phyloP scores from a whole-genome alignment of 495 filamentous ascomycete genomes.

The Tuber microsphaerosporum region DNA sequence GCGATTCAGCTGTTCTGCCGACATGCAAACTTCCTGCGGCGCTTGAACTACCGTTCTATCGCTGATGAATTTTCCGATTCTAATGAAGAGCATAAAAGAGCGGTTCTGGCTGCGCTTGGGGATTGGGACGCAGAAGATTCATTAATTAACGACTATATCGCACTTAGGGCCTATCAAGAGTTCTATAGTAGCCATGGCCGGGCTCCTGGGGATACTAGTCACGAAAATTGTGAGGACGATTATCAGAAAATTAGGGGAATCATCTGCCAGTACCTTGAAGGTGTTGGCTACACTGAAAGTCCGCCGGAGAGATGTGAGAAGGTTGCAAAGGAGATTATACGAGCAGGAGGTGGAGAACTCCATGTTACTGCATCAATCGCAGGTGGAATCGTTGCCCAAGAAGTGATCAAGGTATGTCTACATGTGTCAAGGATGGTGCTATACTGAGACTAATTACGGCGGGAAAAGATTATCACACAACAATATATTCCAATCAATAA shows the following conservation, averaged over 20 bases:
- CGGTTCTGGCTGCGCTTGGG: slow-evolving; percentile 20
- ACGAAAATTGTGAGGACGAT: slow-evolving; percentile 24
- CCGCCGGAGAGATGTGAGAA: slow-evolving; percentile 42
- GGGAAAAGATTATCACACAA: slow-evolving; percentile 62
- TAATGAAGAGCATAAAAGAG: slow-evolving; percentile 20
- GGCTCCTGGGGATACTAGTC: slow-evolving; percentile 24
- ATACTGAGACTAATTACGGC: neutral
- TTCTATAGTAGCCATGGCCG: slow-evolving; percentile 27
- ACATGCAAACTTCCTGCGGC: slow-evolving; percentile 85
- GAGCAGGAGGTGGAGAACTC: slow-evolving; percentile 67
- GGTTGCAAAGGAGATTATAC: slow-evolving; percentile 46
- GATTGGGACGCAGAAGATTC: slow-evolving; percentile 46
- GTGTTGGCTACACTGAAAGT: slow-evolving; percentile 42
- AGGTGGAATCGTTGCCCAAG: slow-evolving; percentile 89
- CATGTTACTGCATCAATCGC: slow-evolving; percentile 90
- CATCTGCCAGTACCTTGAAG: slow-evolving; percentile 25
- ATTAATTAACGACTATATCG: slow-evolving; percentile 55
- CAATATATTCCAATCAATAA: slow-evolving; percentile 96
- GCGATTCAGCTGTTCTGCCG: slow-evolving; percentile 94
- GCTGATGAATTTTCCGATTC: slow-evolving; percentile 40
- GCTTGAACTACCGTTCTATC: slow-evolving; percentile 61
- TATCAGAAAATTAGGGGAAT: slow-evolving; percentile 17
- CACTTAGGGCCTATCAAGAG: slow-evolving; percentile 52
- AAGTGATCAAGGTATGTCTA: slow-evolving; percentile 66
- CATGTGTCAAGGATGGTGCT: neutral